Evolutionary conservation across 192 early-diverging fungal species (phyloP).

Genomic region (Phlyctochytrium bullatum): DNA sequence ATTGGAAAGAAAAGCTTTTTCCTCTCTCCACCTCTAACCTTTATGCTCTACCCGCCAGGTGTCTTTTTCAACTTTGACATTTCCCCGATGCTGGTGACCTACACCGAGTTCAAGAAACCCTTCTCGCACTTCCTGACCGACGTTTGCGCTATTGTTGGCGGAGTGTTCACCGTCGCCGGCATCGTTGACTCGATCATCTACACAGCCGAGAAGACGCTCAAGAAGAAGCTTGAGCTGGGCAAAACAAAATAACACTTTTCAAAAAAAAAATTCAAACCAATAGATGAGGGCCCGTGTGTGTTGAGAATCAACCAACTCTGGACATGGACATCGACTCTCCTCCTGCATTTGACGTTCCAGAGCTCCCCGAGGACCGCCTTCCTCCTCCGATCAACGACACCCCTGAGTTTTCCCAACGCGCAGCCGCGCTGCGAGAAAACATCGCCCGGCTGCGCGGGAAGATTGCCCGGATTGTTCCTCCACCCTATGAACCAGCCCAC

Average conservation of each 20-base stretch:
- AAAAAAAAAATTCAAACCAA: not conserved
- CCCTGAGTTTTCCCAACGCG: not conserved
- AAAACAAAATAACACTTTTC: conserved; percentile 41
- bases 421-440: not conserved
- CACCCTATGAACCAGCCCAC: not conserved
- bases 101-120: conserved; percentile 75
- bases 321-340: not conserved
- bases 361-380: not conserved
- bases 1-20: too few species aligned
- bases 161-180: conserved; percentile 93
- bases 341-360: not conserved
- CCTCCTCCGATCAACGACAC: not conserved
- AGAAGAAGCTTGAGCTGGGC: conserved; percentile 77
- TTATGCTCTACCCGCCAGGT: conserved; percentile 46
- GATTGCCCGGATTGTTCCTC: not conserved
- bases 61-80: conserved; percentile 95
- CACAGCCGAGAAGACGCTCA: conserved; percentile 75
- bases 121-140: conserved; percentile 87
- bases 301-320: not conserved
- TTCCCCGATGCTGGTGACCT: conserved; percentile 92
- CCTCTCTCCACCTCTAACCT: conserved; percentile 3
- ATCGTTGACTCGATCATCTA: conserved; percentile 86
- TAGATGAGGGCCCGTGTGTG: not conserved
- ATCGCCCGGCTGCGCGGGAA: not conserved
- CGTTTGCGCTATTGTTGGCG: conserved; percentile 89